Evolutionary conservation across 768 basidiomycete species (phyloP).

Genomic region (Hortiboletus campestris): DNA sequence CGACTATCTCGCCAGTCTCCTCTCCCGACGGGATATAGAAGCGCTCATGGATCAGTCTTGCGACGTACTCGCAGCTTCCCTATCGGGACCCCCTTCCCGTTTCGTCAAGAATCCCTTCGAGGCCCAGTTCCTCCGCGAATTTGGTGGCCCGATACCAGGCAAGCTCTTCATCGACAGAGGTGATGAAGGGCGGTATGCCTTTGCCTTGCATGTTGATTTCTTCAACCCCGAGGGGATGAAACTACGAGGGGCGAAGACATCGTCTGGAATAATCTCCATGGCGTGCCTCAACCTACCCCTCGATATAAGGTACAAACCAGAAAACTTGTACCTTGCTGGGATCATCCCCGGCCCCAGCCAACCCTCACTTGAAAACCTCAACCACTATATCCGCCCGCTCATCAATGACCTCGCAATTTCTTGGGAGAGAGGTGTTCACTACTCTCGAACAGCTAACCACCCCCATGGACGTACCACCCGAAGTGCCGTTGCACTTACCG

Average conservation of each 20-base stretch:
- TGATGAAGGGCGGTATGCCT: slow-evolving; percentile 28
- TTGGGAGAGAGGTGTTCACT: slow-evolving; percentile 33
- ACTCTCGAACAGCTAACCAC: slow-evolving; percentile 13
- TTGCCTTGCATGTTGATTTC: slow-evolving; percentile 34
- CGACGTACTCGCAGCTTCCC: background rate
- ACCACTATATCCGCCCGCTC: slow-evolving; percentile 34
- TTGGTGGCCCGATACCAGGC: slow-evolving; percentile 20
- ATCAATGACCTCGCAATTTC: slow-evolving; percentile 32
- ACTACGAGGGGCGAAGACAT: slow-evolving; percentile 24
- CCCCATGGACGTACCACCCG: slow-evolving; percentile 20
- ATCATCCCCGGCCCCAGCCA: slow-evolving; percentile 39
- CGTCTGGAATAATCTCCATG: slow-evolving; percentile 16
- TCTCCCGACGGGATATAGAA: background rate
- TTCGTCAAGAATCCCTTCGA: slow-evolving; percentile 7
- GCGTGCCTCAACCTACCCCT: slow-evolving; percentile 34
- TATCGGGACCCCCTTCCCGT: background rate
- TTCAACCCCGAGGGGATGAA: slow-evolving; percentile 36
- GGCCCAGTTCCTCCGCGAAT: slow-evolving; percentile 28
- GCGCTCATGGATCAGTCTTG: slow-evolving; percentile 1
- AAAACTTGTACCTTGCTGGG: slow-evolving; percentile 40
- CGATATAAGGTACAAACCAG: slow-evolving; percentile 31
- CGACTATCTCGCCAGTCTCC: background rate
- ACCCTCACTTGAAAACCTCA: slow-evolving; percentile 31
- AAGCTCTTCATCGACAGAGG: slow-evolving; percentile 10
- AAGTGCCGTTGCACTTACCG: slow-evolving; percentile 26